Evolutionary conservation across 768 basidiomycete species (phyloP).

Genomic region (Clitopilus hobsonii): DNA sequence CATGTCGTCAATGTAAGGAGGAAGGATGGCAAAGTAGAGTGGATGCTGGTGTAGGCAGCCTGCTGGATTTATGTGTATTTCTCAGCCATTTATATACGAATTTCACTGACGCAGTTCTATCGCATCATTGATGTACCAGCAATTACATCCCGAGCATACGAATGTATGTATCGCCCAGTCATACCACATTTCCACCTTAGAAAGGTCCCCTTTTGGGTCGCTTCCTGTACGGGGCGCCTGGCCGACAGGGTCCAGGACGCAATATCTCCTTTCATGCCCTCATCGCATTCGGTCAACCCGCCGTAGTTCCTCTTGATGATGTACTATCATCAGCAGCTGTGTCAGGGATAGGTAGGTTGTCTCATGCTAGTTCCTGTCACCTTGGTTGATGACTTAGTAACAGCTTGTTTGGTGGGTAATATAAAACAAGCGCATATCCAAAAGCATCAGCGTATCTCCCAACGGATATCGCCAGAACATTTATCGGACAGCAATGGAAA

Average conservation of each 20-base stretch:
- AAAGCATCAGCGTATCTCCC: not conserved
- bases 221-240: not conserved
- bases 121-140: not conserved
- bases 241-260: not conserved
- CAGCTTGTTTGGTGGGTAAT: conserved; percentile 2
- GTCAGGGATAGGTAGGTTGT: conserved; percentile 1
- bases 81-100: not conserved
- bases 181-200: conserved; percentile 9
- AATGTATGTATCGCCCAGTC: conserved; percentile 6
- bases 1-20: conserved; percentile 26
- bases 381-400: conserved; percentile 3
- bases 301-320: not conserved
- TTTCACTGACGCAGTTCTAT: not conserved
- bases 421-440: not conserved
- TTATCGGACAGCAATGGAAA: not conserved
- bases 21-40: conserved; percentile 3
- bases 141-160: not conserved
- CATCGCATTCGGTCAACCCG: not conserved
- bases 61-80: conserved; percentile 6
- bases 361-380: conserved; percentile 9
- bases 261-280: not conserved
- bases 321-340: not conserved
- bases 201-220: not conserved
- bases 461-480: not conserved
- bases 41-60: not conserved